Base-by-base conservation (phyloP, 768 basidiomycete genomes). In the Boletus vermiculosoides region DNA sequence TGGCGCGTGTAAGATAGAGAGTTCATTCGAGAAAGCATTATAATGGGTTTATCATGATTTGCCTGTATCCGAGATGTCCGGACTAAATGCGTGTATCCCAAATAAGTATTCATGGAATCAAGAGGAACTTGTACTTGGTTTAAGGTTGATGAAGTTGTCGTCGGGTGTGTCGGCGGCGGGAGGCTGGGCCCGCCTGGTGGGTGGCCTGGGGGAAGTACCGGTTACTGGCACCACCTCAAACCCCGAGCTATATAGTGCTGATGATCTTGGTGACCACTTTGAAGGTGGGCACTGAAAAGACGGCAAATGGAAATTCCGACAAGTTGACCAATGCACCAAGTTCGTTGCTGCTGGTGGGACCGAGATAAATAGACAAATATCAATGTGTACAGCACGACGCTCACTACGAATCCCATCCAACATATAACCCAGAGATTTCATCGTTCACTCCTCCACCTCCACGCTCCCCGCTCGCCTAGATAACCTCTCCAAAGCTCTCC, bases 401-500 rank as follows among this genome's bases (percentile, higher is more conserved):
- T 37, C 31, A 39, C 36, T 31, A 31, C 36, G 36, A 23, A 54
- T 31, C 54, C n/a, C 39, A 8, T 54, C 22, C 31, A 23, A 28
- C 36, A 9, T 5, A 53, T 18, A 9, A 20, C 31, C 36, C n/a
- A 16, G 45, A 7, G 31, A n/a, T 20, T 9, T 23, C 33, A 49
- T 33, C 33, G 10, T 15, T 66, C 54, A 67, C 41, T 20, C 45
- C 18, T 57, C 57, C 44, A 49, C 45, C 20, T 62, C 70, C 36
- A 59, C 57, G 42, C 66, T 69, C 52, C 30, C 60, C 18, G 54
- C 57, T 2, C 68, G 65, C 25, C 50, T 58, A 6, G 60, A 55
- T 34, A 63, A 0, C 31, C 57, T 50, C 50, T 62, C 68, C 40
- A 70, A 25, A 1, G 68, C 69, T 15, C 63, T 50, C 55, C 70